Evolutionary conservation across 768 basidiomycete species (phyloP).

Genomic region (Suillus sp.): DNA sequence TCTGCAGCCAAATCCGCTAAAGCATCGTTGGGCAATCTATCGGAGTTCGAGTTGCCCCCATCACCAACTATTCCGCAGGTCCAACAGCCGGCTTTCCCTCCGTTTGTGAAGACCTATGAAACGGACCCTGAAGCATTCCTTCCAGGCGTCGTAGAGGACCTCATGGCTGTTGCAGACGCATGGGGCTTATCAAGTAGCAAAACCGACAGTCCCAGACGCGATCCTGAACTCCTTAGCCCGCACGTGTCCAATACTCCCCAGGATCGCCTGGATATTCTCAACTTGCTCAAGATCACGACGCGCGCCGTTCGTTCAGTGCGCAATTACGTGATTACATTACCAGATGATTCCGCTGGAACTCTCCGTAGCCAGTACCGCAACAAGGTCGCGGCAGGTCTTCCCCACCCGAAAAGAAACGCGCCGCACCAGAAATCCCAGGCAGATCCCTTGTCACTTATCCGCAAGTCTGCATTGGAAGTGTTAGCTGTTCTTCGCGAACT

Average conservation of each 20-base stretch:
- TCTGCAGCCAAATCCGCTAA: constrained; percentile 43
- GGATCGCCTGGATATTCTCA: constrained; percentile 60
- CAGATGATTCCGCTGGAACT: constrained; percentile 66
- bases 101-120: constrained; percentile 64
- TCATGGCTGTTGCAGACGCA: constrained; percentile 58
- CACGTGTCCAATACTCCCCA: constrained; percentile 15
- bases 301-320: constrained; percentile 79
- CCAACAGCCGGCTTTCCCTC: constrained; percentile 47
- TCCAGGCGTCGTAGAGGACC: constrained; percentile 76
- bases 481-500: constrained; percentile 76
- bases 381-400: constrained; percentile 39
- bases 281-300: constrained; percentile 76
- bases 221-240: constrained; percentile 25
- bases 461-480: constrained; percentile 82
- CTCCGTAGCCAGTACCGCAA: constrained; percentile 62
- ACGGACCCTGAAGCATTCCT: constrained; percentile 78
- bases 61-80: constrained; percentile 59
- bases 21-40: constrained; percentile 43
- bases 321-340: constrained; percentile 81
- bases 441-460: constrained; percentile 69
- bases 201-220: constrained; percentile 14
- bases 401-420: constrained; percentile 37
- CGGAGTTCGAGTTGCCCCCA: constrained; percentile 67
- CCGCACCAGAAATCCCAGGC: constrained; percentile 39
- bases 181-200: constrained; percentile 52